Evolutionary conservation across 176 grass and related monocot genomes (phyloP).

Genomic region (Aegilops speltoides): DNA sequence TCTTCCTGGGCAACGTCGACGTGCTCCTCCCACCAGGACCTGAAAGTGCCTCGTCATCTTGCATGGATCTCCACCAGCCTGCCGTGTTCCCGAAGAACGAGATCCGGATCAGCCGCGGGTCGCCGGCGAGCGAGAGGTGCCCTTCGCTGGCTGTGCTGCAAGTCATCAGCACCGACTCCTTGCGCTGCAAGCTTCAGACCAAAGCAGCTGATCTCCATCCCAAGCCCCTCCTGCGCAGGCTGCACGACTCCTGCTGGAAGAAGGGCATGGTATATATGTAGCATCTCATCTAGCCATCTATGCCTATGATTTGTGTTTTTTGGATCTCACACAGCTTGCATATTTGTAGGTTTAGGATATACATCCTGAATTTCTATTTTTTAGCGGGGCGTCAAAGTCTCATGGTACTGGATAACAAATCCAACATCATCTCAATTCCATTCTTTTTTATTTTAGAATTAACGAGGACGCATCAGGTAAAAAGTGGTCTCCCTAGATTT

Average conservation of each 20-base stretch:
- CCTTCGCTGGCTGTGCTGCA: conserved; percentile 48
- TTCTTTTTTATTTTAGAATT: too few relatives aligned
- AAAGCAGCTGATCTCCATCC: conserved; percentile 24
- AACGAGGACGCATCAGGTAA: too few relatives aligned
- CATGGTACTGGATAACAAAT: too few relatives aligned
- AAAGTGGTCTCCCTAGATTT: too few relatives aligned
- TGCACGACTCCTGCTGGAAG: conserved; percentile 49
- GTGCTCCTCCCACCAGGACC: conserved; percentile 10
- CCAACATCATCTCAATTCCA: too few relatives aligned
- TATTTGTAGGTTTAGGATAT: too few relatives aligned
- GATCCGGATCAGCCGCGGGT: conserved; percentile 46
- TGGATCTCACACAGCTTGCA: too few relatives aligned
- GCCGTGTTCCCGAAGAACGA: conserved; percentile 13
- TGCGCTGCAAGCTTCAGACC: conserved; percentile 49
- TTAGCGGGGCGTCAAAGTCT: not conserved
- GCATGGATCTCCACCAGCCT: not conserved
- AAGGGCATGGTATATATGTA: conserved; percentile 33
- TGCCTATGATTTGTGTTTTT: not conserved
- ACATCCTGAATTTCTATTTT: not conserved
- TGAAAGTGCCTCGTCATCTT: not conserved
- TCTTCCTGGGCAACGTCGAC: conserved; percentile 42
- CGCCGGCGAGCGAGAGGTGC: conserved; percentile 45
- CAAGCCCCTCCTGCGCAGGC: conserved; percentile 17
- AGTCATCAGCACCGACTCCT: conserved; percentile 42
- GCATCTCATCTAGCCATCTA: not conserved